Conservation (phyloP, 495 filamentous ascomycete genomes). For the Talaromyces nanjingensis region DNA sequence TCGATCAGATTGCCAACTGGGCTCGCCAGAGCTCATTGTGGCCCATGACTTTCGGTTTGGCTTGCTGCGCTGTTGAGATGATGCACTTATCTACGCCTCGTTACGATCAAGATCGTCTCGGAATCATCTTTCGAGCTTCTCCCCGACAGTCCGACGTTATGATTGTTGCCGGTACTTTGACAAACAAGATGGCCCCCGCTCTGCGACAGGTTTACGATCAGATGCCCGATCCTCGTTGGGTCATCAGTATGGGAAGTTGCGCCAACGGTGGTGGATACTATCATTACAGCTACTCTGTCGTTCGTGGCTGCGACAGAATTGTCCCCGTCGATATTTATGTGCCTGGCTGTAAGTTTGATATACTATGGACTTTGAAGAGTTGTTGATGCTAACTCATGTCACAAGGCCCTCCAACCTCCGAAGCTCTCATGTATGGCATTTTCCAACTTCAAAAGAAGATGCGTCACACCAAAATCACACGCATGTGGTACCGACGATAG, state of each 20-base stretch:
- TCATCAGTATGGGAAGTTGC: constrained; percentile 87
- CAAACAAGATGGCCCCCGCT: constrained; percentile 97
- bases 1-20: constrained; percentile 93
- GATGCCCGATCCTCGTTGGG: constrained; percentile 96
- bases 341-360: constrained; percentile 60
- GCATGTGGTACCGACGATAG: constrained; percentile 44
- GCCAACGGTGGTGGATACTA: constrained; percentile 97
- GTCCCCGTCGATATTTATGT: constrained; percentile 96
- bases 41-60: constrained; percentile 97
- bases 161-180: constrained; percentile 94
- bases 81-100: constrained; percentile 96
- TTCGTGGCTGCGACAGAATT: constrained; percentile 86
- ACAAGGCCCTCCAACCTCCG: constrained; percentile 69
- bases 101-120: constrained; percentile 92
- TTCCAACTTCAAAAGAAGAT: constrained; percentile 93
- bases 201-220: constrained; percentile 95
- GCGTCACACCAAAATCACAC: constrained; percentile 62
- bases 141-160: constrained; percentile 95
- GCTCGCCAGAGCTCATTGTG: constrained; percentile 87
- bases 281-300: constrained; percentile 92
- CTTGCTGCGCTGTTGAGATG: constrained; percentile 97
- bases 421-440: constrained; percentile 92
- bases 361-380: not conserved
- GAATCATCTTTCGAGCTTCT: constrained; percentile 95
- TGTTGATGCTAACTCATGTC: constrained; percentile 14